A percentile compares a stretch with the other conserved stretches of the same genome.
phyloP scores from a whole-genome alignment of 805 yeast genomes.

The Kodamaea kakaduensis region DNA sequence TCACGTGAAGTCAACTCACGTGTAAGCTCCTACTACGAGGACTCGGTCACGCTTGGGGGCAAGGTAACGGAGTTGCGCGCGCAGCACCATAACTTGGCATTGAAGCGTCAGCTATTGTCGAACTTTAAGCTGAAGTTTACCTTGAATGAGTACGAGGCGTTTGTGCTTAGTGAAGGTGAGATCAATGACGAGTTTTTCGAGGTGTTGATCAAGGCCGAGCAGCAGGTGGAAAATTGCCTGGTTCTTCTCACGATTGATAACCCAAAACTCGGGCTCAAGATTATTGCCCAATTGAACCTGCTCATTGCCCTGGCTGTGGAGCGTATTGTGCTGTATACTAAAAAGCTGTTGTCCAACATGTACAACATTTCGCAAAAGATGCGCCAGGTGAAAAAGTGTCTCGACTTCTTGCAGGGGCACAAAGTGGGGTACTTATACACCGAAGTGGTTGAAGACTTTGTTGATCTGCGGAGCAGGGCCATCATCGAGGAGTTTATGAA shows the following conservation, averaged over 20 bases:
- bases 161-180: slow-evolving; percentile 45
- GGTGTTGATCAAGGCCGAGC: slow-evolving; percentile 56
- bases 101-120: slow-evolving; percentile 50
- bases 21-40: slow-evolving; percentile 25
- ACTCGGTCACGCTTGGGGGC: slow-evolving; percentile 20
- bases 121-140: slow-evolving; percentile 62
- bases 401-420: slow-evolving; percentile 22
- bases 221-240: slow-evolving; percentile 64
- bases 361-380: slow-evolving; percentile 23
- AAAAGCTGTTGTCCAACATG: slow-evolving; percentile 30
- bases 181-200: slow-evolving; percentile 54
- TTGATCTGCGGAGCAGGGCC: slow-evolving; percentile 61
- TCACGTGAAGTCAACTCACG: slow-evolving; percentile 36
- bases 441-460: slow-evolving; percentile 57
- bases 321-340: slow-evolving; percentile 27
- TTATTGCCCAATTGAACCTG: slow-evolving; percentile 55
- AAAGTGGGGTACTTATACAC: slow-evolving; percentile 49
- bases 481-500: slow-evolving; percentile 63
- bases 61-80: slow-evolving; percentile 25
- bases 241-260: slow-evolving; percentile 67
- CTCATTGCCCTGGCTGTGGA: slow-evolving; percentile 42
- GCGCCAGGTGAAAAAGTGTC: slow-evolving; percentile 28
- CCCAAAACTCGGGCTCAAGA: slow-evolving; percentile 58
- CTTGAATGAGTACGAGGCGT: slow-evolving; percentile 68
- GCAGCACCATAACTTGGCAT: slow-evolving; percentile 29